phyloP scores from a whole-genome alignment of 306 rosid genomes.

The Cucumis melo region DNA sequence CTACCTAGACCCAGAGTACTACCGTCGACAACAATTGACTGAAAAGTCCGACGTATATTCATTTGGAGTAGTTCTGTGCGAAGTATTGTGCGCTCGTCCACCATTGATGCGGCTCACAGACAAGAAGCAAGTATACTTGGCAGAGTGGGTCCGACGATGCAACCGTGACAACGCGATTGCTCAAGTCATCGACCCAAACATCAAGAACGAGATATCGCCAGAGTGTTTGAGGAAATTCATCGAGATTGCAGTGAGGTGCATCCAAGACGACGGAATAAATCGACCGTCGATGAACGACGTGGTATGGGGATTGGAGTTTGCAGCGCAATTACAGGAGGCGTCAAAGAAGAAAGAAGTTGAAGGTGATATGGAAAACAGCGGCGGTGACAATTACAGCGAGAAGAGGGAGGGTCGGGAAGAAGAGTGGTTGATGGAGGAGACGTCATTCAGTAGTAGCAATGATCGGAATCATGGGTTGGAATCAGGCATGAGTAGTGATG shows the following conservation, averaged over 20 bases:
- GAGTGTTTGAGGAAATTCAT: not conserved
- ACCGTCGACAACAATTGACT: conserved; percentile 15
- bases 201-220: not conserved
- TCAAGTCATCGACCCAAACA: not conserved
- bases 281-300: conserved; percentile 41
- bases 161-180: conserved; percentile 7
- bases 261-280: conserved; percentile 25
- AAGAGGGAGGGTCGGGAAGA: not conserved
- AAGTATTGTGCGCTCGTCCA: conserved; percentile 29
- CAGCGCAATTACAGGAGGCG: conserved; percentile 2
- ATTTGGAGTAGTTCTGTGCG: conserved; percentile 38
- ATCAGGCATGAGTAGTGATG: not conserved
- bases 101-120: conserved; percentile 7
- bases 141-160: conserved; percentile 20
- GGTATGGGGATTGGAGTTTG: not conserved
- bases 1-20: conserved; percentile 21
- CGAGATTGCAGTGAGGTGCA: conserved; percentile 13
- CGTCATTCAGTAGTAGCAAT: not conserved
- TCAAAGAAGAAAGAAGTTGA: not conserved
- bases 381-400: not conserved
- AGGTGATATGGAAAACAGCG: not conserved
- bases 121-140: conserved; percentile 19
- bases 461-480: not conserved
- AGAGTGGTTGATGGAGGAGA: not conserved
- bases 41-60: conserved; percentile 51